phyloP scores from a whole-genome alignment of 2,329 filamentous ascomycete genomes.

The Phaeomoniella chlamydospora region DNA sequence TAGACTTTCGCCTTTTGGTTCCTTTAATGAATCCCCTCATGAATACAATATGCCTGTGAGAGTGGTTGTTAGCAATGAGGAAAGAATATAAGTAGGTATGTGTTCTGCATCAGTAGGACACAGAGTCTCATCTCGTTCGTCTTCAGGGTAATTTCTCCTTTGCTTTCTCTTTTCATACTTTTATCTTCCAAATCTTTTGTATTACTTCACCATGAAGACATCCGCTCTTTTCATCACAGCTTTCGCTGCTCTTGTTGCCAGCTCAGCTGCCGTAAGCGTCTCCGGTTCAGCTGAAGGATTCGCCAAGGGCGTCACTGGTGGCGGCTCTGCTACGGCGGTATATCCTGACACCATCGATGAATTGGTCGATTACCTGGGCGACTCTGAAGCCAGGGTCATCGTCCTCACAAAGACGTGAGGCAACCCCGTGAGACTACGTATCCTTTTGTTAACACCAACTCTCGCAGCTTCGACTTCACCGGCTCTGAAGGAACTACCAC shows the following conservation, averaged over 20 bases:
- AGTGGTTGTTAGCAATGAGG: too few species aligned
- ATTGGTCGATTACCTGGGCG: conserved; percentile 44
- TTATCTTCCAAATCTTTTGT: too few species aligned
- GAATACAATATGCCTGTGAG: too few species aligned
- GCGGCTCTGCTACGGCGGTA: conserved; percentile 38
- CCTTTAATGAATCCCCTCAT: too few species aligned
- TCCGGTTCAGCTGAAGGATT: conserved; percentile 30
- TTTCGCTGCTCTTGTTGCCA: conserved; percentile 16
- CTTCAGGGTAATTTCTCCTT: too few species aligned
- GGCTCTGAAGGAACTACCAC: conserved; percentile 38
- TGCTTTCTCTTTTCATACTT: too few species aligned
- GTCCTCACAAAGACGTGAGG: conserved; percentile 35
- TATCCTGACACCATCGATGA: conserved; percentile 39
- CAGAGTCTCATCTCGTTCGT: too few species aligned
- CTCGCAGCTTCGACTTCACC: conserved; percentile 31
- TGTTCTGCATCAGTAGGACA: too few species aligned
- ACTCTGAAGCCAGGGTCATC: conserved; percentile 39
- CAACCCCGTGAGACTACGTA: too few species aligned
- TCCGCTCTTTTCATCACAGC: conserved; percentile 5
- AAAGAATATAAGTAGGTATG: too few species aligned
- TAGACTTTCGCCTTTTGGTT: too few species aligned
- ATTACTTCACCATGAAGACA: background rate
- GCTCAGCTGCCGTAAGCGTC: conserved; percentile 14
- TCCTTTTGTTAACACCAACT: too few species aligned
- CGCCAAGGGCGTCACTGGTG: conserved; percentile 43